Base-by-base conservation (phyloP, 495 filamentous ascomycete genomes). In the Trichocladium uniseriatum region DNA sequence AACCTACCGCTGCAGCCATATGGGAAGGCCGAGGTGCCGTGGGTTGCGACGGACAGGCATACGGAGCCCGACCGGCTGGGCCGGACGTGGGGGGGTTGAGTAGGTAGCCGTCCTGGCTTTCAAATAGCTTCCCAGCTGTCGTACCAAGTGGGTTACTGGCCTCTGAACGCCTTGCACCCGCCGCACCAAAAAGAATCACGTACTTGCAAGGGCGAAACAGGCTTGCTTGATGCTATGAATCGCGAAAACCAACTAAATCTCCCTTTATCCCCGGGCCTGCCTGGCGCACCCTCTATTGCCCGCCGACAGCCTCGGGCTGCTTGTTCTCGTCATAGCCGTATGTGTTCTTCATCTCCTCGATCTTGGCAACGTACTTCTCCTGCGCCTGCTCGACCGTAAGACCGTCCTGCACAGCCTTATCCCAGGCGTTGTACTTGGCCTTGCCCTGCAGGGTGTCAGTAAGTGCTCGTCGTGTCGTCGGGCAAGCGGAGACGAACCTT, bases 361-460 rank as follows among this genome's bases (percentile, higher is more conserved):
- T 80, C 52, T 81, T 62, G 64, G 75, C 64, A 56, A 92, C 81
- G 66, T 95, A 95, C 52, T 78, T 70, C 61, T 77, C 77, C 79
- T 91, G 80, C 8, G 87, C 86, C 47, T 82, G 64, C 52, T 78
- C 70, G 35, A 72, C 48, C 39, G 70, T 77, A 43, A 82, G 64
- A 42, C 74, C 75, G 20, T 82, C 68, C 48, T 81, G 67, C 52
- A 76, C 67, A 49, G 80, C 49, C 49, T 78, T 74, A 65, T 82
- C 62, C 87, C 87, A 95, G 16, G 81, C 82, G 29, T 74, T 74
- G 71, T 79, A 76, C 75, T 91, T 92, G 53, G 80, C 80, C 70
- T 89, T 91, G 66, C 69, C 79, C 87, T 94, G 38, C 5, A 13
- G 42, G 55, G 54, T 28, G 36, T 32, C n/a, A n/a, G 35, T 47